Base-by-base conservation (phyloP, 306 rosid species). In the Cucumis hystrix region DNA sequence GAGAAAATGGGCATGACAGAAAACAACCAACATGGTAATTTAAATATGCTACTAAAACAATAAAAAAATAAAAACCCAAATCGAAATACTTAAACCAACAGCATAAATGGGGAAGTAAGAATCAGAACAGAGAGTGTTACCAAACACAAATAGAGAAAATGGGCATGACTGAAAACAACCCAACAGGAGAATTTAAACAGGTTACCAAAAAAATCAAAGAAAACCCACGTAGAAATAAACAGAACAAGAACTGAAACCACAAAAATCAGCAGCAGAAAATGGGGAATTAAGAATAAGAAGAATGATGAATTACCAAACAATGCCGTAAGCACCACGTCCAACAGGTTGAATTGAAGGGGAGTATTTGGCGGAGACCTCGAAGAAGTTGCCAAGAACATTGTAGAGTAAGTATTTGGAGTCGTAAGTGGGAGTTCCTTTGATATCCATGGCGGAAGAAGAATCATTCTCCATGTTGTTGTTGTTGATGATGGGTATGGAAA, bases 311-410 rank as follows among this genome's bases (percentile, higher is more conserved):
- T 73, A 95, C 98, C 98, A 95, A 76, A 95, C 97, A 89, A 92
- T 86, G 85, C 97, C 98, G 83, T 92, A 92, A 6, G 98, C 96
- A 57, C 98, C 98, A 59, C 98, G 96, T 28, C 98, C 97, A 45
- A 95, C 96, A 41, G 98, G 98, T 43, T 87, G 87, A 1, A 95
- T 83, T 20, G 98, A 96, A 33, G 98, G 96, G 40, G 79, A 83
- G 71, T 92, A 95, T 45, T 95, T 92, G 57, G 92, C 78, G 33
- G 87, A 88, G 59, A 95, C 88, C 73, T 95, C 91, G 49, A 95
- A 95, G 61, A 82, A 49, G 83, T 86, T 92, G 21, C 98, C 98
- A 56, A 95, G 82, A 68, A 95, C 74, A 78, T 89, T 92, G 87
- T 90, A 92, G 21, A 83, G 91, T 0, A 83, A 81, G 86, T 88